Evolutionary conservation across 2,329 filamentous ascomycete species (phyloP).

Genomic region (Nectriaceae sp.): DNA sequence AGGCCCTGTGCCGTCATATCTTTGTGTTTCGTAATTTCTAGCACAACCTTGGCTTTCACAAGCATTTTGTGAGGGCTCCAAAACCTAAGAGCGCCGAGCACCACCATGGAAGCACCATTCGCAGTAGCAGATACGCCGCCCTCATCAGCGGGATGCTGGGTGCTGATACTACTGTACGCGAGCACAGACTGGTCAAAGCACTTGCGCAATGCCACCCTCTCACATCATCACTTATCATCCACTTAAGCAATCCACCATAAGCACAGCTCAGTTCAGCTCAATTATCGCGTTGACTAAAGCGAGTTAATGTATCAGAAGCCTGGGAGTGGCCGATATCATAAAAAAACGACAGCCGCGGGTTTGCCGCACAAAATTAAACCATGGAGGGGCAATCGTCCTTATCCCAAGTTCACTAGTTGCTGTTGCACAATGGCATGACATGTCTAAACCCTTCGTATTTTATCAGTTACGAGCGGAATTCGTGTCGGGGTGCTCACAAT

Average conservation of each 20-base stretch:
- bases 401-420: no score
- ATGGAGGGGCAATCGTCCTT: no score
- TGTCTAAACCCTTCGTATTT: constrained; percentile 9
- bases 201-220: constrained; percentile 24
- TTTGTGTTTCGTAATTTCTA: constrained; percentile 12
- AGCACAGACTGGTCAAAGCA: constrained; percentile 1
- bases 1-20: constrained; percentile 2
- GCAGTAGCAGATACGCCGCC: neutral
- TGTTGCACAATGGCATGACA: constrained; percentile 11
- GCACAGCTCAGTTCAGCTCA: neutral
- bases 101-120: no score
- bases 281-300: neutral
- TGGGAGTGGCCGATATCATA: neutral
- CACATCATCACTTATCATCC: constrained; percentile 6
- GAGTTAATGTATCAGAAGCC: neutral
- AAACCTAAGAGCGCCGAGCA: no score
- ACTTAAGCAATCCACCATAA: neutral
- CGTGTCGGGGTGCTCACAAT: neutral
- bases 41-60: no score
- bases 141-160: no score
- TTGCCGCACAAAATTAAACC: constrained; percentile 33
- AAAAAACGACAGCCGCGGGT: constrained; percentile 14
- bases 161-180: neutral
- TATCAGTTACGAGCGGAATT: neutral
- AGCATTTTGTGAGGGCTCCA: neutral